Percentiles rank a stretch among this genome's conserved stretches.
Evolutionary conservation across 768 basidiomycete species (phyloP).

Genomic region (Gyrodon lividus): DNA sequence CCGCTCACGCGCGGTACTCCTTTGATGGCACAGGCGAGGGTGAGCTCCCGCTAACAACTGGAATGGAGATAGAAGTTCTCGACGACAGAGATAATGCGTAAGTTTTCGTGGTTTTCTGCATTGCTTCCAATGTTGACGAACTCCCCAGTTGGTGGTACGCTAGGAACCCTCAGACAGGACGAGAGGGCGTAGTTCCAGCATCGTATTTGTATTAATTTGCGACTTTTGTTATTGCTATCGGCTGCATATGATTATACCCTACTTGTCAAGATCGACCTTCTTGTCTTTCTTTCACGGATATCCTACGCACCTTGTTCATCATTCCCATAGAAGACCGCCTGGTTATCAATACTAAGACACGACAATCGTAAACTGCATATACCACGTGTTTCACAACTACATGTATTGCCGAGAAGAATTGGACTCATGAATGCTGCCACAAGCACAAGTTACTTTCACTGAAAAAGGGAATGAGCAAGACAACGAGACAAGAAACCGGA

Average conservation of each 20-base stretch:
- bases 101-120: slow-evolving; percentile 27
- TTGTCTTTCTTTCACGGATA: slow-evolving; percentile 19
- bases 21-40: slow-evolving; percentile 80
- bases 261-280: slow-evolving; percentile 38
- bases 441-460: no score
- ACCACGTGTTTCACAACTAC: neutral
- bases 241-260: slow-evolving; percentile 35
- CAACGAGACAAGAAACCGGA: slow-evolving; percentile 5
- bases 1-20: slow-evolving; percentile 78
- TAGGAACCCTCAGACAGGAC: slow-evolving; percentile 73
- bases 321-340: slow-evolving; percentile 5
- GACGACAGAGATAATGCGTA: slow-evolving; percentile 81
- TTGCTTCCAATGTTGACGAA: slow-evolving; percentile 8
- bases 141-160: slow-evolving; percentile 88
- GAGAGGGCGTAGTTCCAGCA: slow-evolving; percentile 88
- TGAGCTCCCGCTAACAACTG: slow-evolving; percentile 67
- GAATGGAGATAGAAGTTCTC: slow-evolving; percentile 71
- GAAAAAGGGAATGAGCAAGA: no score
- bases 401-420: neutral
- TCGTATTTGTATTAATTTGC: slow-evolving; percentile 78
- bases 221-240: slow-evolving; percentile 31
- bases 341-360: slow-evolving; percentile 14
- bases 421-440: no score
- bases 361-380: slow-evolving; percentile 13
- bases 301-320: slow-evolving; percentile 21